Evolutionary conservation across 805 yeast genomes (phyloP), one percentile per base, ranked within the genome.

Genomic region (Wickerhamiella cacticola): DNA sequence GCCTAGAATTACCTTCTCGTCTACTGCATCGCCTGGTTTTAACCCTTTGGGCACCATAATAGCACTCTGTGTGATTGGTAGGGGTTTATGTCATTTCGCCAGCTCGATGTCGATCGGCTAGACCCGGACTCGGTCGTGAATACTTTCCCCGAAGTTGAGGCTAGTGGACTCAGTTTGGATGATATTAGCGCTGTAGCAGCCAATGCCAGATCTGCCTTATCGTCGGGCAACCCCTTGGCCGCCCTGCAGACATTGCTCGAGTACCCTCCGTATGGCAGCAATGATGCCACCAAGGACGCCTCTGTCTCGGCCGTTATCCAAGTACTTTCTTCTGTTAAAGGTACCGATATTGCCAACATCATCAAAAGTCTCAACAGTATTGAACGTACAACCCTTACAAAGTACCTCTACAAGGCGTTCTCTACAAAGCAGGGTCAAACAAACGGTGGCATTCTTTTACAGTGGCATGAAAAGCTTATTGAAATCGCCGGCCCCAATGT

Each of bases 401-500:
- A 92, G 63, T 84, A 82, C 62, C 68, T 92, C 47, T 92, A 88
- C 66, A 81, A 80, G 59, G 86, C 86, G 25, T 86, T 92, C 95
- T 69, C 79, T 40, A 67, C 79, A 9, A 73, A 79, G 25, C 79
- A 59, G 45, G 63, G 67, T 24, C 66, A 65, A 48, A 88, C 92
- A 9, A 86, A 80, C 53, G 95, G 96, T 16, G 95, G 95, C 41
- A 72, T 80, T 41, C 64, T 92, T 56, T 74, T 92, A 56, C 76
- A 81, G 26, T 92, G 98, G 98, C 85, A 81, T 61, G 96, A 89
- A 56, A 87, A 86, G 66, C 76, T 89, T 16, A 79, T 85, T 31
- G 94, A 82, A 52, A 68, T 75, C 18, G 76, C 88, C 13, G 97
- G 97, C 16, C 79, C 82, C 60, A 95, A 95, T 10, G 83, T 95